Conservation (phyloP, 495 filamentous ascomycete species). For the Xylaria sp. region DNA sequence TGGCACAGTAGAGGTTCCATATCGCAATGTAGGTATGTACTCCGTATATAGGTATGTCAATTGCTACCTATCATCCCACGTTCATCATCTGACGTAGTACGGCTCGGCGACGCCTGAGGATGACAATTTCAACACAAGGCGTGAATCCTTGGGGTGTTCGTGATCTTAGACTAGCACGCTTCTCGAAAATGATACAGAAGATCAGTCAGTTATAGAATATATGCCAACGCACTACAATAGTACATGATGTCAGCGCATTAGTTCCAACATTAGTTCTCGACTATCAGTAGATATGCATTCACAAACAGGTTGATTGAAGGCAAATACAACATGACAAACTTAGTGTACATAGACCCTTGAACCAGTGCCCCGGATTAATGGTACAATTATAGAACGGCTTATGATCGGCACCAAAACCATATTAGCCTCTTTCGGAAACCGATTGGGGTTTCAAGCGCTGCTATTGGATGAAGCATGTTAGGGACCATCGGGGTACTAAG, state of each 20-base stretch:
- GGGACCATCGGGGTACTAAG: neutral
- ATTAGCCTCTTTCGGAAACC: conserved; percentile 25
- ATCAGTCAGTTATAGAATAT: conserved; percentile 1
- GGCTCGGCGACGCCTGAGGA: conserved; percentile 3
- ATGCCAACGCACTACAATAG: neutral
- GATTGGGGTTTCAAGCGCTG: neutral
- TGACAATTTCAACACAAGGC: conserved; percentile 8
- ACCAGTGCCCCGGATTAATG: conserved; percentile 23
- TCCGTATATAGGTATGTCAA: too few species aligned
- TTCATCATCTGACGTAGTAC: neutral
- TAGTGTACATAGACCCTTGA: conserved; percentile 2
- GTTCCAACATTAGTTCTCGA: neutral
- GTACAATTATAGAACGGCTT: conserved; percentile 27
- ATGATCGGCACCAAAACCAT: conserved; percentile 9
- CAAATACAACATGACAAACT: neutral
- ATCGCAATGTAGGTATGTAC: too few species aligned
- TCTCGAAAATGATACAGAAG: conserved; percentile 1
- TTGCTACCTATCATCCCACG: neutral
- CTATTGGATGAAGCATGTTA: neutral
- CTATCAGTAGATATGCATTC: neutral
- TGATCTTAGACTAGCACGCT: conserved; percentile 15
- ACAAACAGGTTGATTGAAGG: neutral
- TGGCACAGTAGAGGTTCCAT: neutral
- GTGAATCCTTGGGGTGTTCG: conserved; percentile 14
- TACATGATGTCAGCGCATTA: neutral